These are phyloP conservation scores for Umbilicus rupestris DNA, from an alignment of 164 flowering plant genomes.

Conservation along the genomic window DNA sequence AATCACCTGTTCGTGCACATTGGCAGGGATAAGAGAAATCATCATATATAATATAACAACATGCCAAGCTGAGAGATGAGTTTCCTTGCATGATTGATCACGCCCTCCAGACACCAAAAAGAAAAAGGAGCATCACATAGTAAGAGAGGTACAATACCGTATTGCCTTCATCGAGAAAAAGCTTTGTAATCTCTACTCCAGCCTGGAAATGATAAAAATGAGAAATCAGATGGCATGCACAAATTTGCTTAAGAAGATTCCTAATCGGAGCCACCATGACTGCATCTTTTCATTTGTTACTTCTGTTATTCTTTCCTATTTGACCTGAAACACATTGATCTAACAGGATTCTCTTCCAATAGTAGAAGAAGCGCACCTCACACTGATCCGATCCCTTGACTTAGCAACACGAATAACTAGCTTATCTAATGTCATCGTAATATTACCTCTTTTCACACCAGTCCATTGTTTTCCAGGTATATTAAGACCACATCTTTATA, in stretches of 20 bases:
- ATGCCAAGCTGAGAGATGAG: neutral
- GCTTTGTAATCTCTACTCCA: constrained; percentile 92
- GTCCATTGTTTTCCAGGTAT: too few relatives aligned
- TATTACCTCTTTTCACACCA: too few relatives aligned
- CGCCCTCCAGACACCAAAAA: neutral
- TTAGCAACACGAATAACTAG: too few relatives aligned
- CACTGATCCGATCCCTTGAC: too few relatives aligned
- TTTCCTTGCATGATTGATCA: neutral
- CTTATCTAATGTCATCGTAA: too few relatives aligned
- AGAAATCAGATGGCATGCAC: neutral
- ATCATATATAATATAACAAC: neutral
- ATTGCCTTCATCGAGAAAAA: constrained; percentile 72
- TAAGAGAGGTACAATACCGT: constrained; percentile 33
- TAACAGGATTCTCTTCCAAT: too few relatives aligned
- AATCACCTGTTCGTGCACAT: constrained; percentile 47
- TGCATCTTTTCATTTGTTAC: neutral
- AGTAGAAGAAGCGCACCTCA: too few relatives aligned
- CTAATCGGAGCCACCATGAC: neutral
- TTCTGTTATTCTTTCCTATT: too few relatives aligned
- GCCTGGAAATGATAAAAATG: constrained; percentile 42
- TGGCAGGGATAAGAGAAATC: constrained; percentile 4
- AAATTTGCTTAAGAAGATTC: neutral
- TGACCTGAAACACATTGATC: too few relatives aligned
- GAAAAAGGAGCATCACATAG: neutral
- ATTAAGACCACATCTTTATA: too few relatives aligned